These are phyloP conservation scores for Acacia pycnantha DNA, from an alignment of 331 rosid genomes.

Conservation along the genomic window DNA sequence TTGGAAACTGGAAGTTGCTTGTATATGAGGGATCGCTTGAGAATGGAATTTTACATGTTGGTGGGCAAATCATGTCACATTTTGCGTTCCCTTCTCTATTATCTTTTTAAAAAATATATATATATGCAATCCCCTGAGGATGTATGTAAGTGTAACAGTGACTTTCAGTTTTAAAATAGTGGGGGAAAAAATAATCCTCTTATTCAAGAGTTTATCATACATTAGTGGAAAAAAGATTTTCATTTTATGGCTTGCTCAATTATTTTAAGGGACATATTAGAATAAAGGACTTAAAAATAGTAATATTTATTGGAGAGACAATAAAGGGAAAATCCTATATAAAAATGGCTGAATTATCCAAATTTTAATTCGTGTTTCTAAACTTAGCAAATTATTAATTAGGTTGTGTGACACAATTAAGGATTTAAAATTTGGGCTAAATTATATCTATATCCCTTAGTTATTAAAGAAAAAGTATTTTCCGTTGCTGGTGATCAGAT, in stretches of 20 bases:
- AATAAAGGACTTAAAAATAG: too few relatives aligned
- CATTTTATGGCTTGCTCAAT: neutral
- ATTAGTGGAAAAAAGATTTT: neutral
- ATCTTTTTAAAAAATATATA: neutral
- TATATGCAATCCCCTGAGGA: neutral
- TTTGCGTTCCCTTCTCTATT: neutral
- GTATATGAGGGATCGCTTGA: neutral
- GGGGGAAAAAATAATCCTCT: neutral
- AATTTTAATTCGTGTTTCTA: too few relatives aligned
- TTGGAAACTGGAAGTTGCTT: conserved; percentile 17
- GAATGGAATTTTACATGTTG: neutral
- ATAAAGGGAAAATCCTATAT: too few relatives aligned
- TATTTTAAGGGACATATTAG: neutral
- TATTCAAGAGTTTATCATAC: neutral
- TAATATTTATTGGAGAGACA: too few relatives aligned
- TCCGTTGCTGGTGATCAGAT: too few relatives aligned
- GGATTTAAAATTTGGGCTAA: too few relatives aligned
- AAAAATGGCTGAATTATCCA: too few relatives aligned
- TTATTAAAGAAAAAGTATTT: too few relatives aligned
- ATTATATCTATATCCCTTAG: too few relatives aligned
- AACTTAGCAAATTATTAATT: too few relatives aligned
- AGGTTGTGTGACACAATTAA: too few relatives aligned
- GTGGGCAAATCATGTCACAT: neutral
- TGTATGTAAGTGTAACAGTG: neutral
- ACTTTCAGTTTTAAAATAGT: neutral